Conservation (phyloP, 2,329 filamentous ascomycete genomes). For the Aspergillus sergii region DNA sequence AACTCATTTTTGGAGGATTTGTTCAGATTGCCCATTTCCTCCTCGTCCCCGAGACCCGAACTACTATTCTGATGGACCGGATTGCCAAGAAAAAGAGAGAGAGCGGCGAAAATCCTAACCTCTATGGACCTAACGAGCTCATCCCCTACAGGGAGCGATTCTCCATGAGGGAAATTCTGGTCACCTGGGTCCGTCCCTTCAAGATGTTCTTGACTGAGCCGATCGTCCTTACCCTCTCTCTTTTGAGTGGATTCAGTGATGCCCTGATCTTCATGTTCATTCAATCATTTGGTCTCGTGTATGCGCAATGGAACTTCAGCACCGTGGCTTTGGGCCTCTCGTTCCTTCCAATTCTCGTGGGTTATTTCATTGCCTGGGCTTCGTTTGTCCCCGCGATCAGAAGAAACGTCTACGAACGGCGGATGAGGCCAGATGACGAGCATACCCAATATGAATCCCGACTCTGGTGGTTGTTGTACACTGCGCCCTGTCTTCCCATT, state of each 20-base stretch:
- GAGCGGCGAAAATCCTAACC: constrained; percentile 58
- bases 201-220: constrained; percentile 67
- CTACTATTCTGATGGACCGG: constrained; percentile 74
- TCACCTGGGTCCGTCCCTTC: constrained; percentile 64
- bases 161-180: constrained; percentile 58
- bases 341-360: constrained; percentile 60
- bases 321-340: constrained; percentile 52
- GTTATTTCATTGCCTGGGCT: constrained; percentile 62
- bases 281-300: constrained; percentile 63
- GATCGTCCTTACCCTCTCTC: constrained; percentile 63
- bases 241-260: constrained; percentile 66
- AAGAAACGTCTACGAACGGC: constrained; percentile 50
- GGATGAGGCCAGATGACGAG: constrained; percentile 51
- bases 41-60: constrained; percentile 75
- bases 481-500: constrained; percentile 61
- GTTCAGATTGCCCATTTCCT: constrained; percentile 69
- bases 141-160: constrained; percentile 62
- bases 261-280: constrained; percentile 69
- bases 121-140: constrained; percentile 74
- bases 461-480: constrained; percentile 63
- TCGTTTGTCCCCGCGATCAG: constrained; percentile 60
- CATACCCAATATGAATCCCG: constrained; percentile 67
- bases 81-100: constrained; percentile 75
- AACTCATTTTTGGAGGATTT: constrained; percentile 73
- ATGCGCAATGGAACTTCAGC: constrained; percentile 61